These are phyloP conservation scores for Podospora conica DNA, from an alignment of 495 filamentous ascomycete species.

Conservation along the genomic window DNA sequence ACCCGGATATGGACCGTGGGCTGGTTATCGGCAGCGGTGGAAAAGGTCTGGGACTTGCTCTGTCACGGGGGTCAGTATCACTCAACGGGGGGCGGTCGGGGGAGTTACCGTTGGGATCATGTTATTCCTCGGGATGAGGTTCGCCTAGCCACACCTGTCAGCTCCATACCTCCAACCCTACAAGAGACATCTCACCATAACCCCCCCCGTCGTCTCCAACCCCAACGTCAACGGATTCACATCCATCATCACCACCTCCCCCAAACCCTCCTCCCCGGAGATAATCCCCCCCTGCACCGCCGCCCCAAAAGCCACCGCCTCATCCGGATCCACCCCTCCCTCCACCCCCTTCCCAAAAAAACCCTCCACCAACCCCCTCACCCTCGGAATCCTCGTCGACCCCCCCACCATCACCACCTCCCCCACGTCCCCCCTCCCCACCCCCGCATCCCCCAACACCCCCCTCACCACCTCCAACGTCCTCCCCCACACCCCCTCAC, in stretches of 20 bases:
- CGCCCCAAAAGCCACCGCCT: conserved; percentile 90
- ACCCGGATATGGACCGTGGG: conserved; percentile 88
- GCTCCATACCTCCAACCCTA: not conserved
- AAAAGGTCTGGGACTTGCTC: conserved; percentile 89
- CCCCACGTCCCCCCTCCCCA: conserved; percentile 70
- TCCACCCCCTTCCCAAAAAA: conserved; percentile 89
- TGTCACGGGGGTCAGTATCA: not conserved
- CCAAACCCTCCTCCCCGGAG: conserved; percentile 64
- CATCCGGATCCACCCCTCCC: conserved; percentile 93
- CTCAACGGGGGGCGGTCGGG: not conserved
- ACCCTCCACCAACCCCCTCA: conserved; percentile 81
- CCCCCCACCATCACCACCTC: conserved; percentile 86
- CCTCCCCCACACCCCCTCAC: conserved; percentile 90
- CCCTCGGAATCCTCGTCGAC: conserved; percentile 90
- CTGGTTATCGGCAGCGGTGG: conserved; percentile 91
- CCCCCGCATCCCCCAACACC: conserved; percentile 77
- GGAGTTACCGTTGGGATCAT: conserved; percentile 64
- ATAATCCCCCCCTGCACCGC: conserved; percentile 84
- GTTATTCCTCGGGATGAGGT: conserved; percentile 83
- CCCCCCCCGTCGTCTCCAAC: conserved; percentile 93
- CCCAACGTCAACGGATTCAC: conserved; percentile 92
- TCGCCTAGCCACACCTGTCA: conserved; percentile 44
- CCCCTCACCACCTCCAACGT: conserved; percentile 93
- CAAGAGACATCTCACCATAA: conserved; percentile 46
- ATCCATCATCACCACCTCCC: conserved; percentile 75